Base-by-base conservation (phyloP, 2,329 filamentous ascomycete species). In the Aspergillus intermedius region DNA sequence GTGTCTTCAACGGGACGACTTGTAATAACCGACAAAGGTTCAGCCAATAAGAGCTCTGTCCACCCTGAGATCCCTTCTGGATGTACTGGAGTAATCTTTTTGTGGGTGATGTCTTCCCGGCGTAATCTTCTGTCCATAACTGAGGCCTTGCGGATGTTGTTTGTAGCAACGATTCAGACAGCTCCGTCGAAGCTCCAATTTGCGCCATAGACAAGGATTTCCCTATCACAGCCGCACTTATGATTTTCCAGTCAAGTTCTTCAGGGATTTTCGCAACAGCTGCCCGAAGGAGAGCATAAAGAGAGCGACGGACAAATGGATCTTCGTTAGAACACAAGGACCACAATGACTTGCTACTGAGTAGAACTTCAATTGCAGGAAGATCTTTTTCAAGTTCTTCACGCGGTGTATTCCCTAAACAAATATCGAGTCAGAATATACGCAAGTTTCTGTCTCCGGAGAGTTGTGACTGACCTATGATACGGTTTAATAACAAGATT, bases 31-130 rank as follows among this genome's bases (percentile, higher is more conserved):
- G 72, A 35, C 78, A 74, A 28, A 95, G 65, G 13, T 79, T 80
- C 22, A 76, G 68, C 93, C 93, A 98, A 62, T 84, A 95, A 8
- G 77, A 78, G 3, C 77, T 70, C 0, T 81, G 74, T 3, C 86
- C 86, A n/a, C 83, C 81, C 60, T 96, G 88, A 0, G 91, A 95
- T 2, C 93, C 91, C 59, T 84, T 87, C 53, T 87, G 83, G 5
- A 97, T 73, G 57, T 94, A 93, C 7, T 82, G 74, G 44, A 80
- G 78, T 3, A 98, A 68, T 19, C 84, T 71, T 51, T 74, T 80
- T 51, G 69, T 76, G 50, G 67, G 78, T 6, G 77, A 63, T 25
- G 77, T 78, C 62, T 83, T 84, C 42, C 75, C 77, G 23, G 69
- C 74, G 63, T 83, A 83, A 47, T 80, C 73, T 4, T 75, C 74